Conservation (phyloP, 805 yeast genomes). For the Candida nonsorbophila region DNA sequence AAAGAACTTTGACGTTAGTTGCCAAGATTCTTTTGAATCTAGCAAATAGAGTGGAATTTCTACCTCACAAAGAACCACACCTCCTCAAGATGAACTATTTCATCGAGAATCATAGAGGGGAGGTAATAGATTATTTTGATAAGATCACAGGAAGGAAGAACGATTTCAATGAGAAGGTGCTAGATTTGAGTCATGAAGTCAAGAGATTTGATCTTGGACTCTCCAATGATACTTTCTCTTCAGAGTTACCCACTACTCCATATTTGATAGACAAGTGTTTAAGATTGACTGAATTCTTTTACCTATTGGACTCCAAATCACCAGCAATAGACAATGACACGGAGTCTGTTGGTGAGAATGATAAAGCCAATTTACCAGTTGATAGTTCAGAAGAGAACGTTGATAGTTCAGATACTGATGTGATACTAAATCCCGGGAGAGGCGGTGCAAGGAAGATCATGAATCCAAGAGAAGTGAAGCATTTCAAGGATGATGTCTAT, state of each 20-base stretch:
- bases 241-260: constrained; percentile 64
- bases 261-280: constrained; percentile 62
- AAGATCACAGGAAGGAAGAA: constrained; percentile 64
- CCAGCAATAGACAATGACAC: background rate
- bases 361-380: constrained; percentile 1
- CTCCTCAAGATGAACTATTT: constrained; percentile 66
- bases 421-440: background rate
- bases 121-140: constrained; percentile 65
- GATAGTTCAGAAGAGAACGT: constrained; percentile 3
- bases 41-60: constrained; percentile 68
- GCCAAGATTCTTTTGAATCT: constrained; percentile 77
- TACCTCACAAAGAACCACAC: constrained; percentile 82
- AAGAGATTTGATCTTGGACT: constrained; percentile 55
- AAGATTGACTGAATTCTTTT: constrained; percentile 53
- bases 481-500: constrained; percentile 25
- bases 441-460: background rate
- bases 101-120: constrained; percentile 49
- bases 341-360: background rate
- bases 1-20: constrained; percentile 73
- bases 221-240: constrained; percentile 42
- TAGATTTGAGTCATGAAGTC: constrained; percentile 52
- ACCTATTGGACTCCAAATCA: constrained; percentile 29
- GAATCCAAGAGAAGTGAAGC: background rate
- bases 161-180: constrained; percentile 55
- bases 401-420: constrained; percentile 2